Conservation (phyloP, 2,329 filamentous ascomycete genomes). For the Metarhizium anisopliae region DNA sequence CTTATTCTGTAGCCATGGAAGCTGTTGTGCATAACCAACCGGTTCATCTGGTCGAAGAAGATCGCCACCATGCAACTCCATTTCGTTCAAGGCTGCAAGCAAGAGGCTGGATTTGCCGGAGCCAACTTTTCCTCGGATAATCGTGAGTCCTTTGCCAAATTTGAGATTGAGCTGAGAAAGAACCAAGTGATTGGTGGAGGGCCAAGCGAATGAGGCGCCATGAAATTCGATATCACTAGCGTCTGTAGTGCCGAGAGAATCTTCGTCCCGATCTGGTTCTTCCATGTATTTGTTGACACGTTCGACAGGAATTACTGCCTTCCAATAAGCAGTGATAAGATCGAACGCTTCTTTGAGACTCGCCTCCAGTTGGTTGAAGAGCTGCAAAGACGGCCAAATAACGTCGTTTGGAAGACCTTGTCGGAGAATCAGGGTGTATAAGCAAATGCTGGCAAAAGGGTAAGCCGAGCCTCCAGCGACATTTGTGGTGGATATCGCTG, state of each 20-base stretch:
- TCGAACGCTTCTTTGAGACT: conserved; percentile 67
- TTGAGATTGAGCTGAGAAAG: conserved; percentile 36
- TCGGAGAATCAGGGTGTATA: conserved; percentile 65
- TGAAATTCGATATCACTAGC: conserved; percentile 42
- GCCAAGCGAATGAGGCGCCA: conserved; percentile 70
- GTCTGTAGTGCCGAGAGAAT: conserved; percentile 24
- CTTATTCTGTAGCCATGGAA: conserved; percentile 58
- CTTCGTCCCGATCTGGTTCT: conserved; percentile 65
- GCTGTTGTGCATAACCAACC: conserved; percentile 49
- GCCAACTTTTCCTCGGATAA: conserved; percentile 51
- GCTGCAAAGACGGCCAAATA: conserved; percentile 76
- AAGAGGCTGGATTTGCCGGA: conserved; percentile 53
- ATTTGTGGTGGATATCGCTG: conserved; percentile 59
- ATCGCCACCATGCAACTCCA: conserved; percentile 54
- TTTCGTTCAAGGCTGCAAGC: conserved; percentile 49
- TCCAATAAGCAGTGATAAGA: conserved; percentile 67
- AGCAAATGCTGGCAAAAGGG: conserved; percentile 71
- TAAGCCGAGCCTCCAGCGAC: conserved; percentile 64
- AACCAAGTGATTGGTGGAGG: conserved; percentile 50
- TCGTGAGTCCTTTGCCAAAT: conserved; percentile 41
- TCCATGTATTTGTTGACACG: conserved; percentile 81
- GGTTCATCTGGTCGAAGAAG: conserved; percentile 38
- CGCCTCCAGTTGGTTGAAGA: conserved; percentile 67
- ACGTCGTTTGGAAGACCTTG: conserved; percentile 66
- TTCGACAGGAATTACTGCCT: conserved; percentile 72